phyloP scores from a whole-genome alignment of 768 basidiomycete species.

The Russula ochroleuca region DNA sequence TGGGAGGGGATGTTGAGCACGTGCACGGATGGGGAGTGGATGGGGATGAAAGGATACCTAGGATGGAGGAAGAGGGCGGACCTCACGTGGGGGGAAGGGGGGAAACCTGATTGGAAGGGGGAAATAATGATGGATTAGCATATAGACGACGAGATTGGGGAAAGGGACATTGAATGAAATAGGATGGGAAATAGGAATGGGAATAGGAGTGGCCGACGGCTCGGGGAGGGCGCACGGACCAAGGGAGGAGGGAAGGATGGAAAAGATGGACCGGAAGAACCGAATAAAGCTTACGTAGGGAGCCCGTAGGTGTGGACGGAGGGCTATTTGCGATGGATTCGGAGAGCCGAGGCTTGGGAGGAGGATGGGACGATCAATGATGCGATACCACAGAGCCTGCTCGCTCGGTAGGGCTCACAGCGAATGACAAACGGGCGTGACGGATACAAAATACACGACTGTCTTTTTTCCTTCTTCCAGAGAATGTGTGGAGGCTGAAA shows the following conservation, averaged over 20 bases:
- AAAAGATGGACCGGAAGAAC: conserved; percentile 23
- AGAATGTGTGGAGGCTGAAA: background rate
- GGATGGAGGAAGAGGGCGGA: conserved; percentile 7
- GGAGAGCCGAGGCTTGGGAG: conserved; percentile 28
- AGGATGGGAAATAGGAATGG: conserved; percentile 10
- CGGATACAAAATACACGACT: conserved; percentile 17
- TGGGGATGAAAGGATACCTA: background rate
- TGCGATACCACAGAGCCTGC: conserved; percentile 24
- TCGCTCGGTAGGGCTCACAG: conserved; percentile 24
- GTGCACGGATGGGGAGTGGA: conserved; percentile 20
- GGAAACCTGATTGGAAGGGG: conserved; percentile 17
- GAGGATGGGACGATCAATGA: conserved; percentile 28
- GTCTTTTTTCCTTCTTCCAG: conserved; percentile 6
- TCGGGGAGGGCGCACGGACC: conserved; percentile 23
- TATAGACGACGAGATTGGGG: conserved; percentile 7
- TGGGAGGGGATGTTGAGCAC: conserved; percentile 15
- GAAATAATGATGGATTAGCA: conserved; percentile 13
- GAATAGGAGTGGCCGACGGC: conserved; percentile 19
- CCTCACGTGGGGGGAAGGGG: conserved; percentile 10
- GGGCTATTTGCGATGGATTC: conserved; percentile 16
- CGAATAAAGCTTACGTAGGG: conserved; percentile 28
- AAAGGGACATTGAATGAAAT: conserved; percentile 14
- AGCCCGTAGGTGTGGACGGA: conserved; percentile 22
- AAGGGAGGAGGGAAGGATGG: conserved; percentile 16
- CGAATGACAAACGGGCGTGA: background rate